Base-by-base conservation (phyloP, 805 yeast genomes). In the Nakazawaea sp. region DNA sequence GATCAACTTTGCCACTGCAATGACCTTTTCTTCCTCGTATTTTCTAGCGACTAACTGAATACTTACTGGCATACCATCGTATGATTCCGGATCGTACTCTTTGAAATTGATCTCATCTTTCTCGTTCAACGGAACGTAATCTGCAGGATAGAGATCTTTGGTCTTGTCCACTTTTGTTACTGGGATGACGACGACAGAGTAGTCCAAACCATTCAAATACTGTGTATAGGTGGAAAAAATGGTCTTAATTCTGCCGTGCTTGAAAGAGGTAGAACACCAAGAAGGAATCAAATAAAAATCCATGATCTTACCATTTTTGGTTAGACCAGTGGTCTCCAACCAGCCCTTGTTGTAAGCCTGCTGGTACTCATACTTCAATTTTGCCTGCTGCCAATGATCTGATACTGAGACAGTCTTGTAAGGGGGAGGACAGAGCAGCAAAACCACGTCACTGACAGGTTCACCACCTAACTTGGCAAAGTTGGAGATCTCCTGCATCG, bases 1-100 rank as follows among this genome's bases (percentile, higher is more conserved):
- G 21, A 55, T 46, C 15, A 47, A 43, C 37, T 55, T 50, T 34
- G 61, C 55, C 43, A 69, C 48, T 5, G 56, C 64, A 23, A 75
- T 50, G 4, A 68, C 67, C 48, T 72, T 70, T 47, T 79, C 86
- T 48, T 79, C 86, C 42, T 76, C 69, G 38, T 68, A 70, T 40
- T 77, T 61, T 38, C 69, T 62, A 18, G 78, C 68, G n/a, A 74
- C 66, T 18, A 79, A 44, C 50, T 79, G 86, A 6, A 77, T 45
- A 3, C 68, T 62, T 3, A 78, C 74, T 0, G 83, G 81, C 47
- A 72, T 74, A 3, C 72, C 74, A 40, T 64, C 59, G 37, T 54
- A 59, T 30, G 62, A 55, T 36, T 66, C 70, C 5, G 75, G 66
- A 38, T 70, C 61, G 55, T 75, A 75, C 26, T 62, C 51, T 9